These are phyloP conservation scores for Hylodesmum podocarpum DNA, from an alignment of 306 rosid genomes.

Conservation along the genomic window DNA sequence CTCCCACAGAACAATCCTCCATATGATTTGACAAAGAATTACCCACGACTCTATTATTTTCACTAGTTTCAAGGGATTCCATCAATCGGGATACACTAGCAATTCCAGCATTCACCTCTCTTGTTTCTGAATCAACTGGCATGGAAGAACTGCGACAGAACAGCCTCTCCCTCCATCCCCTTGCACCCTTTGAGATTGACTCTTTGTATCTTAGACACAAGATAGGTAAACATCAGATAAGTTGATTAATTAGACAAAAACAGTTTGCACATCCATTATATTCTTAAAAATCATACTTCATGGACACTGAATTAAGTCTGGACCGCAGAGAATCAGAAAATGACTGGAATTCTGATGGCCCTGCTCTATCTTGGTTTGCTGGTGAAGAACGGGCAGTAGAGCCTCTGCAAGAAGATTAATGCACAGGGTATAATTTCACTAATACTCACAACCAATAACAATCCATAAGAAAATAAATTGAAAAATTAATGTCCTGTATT, in stretches of 20 bases:
- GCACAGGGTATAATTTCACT: neutral
- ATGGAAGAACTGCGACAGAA: conserved; percentile 67
- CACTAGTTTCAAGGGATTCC: conserved; percentile 61
- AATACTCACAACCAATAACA: neutral
- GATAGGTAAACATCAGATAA: conserved; percentile 21
- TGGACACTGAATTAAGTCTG: conserved; percentile 60
- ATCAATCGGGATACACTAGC: conserved; percentile 63
- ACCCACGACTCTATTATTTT: conserved; percentile 26
- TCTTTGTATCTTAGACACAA: conserved; percentile 71
- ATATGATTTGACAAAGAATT: conserved; percentile 39
- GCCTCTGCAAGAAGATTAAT: conserved; percentile 41
- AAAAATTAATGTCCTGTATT: neutral
- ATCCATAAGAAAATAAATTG: neutral
- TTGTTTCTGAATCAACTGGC: conserved; percentile 61
- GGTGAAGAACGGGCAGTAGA: conserved; percentile 46
- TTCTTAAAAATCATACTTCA: conserved; percentile 49
- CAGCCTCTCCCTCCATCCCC: conserved; percentile 85
- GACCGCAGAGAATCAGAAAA: conserved; percentile 81
- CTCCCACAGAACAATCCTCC: conserved; percentile 35
- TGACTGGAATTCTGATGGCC: conserved; percentile 80
- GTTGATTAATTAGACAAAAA: neutral
- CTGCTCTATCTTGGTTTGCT: conserved; percentile 55
- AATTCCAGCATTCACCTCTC: conserved; percentile 61
- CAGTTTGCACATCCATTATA: neutral
- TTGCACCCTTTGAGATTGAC: conserved; percentile 75